phyloP scores from a whole-genome alignment of 1,139 yeast genomes.

The Schwanniomyces etchellsii region DNA sequence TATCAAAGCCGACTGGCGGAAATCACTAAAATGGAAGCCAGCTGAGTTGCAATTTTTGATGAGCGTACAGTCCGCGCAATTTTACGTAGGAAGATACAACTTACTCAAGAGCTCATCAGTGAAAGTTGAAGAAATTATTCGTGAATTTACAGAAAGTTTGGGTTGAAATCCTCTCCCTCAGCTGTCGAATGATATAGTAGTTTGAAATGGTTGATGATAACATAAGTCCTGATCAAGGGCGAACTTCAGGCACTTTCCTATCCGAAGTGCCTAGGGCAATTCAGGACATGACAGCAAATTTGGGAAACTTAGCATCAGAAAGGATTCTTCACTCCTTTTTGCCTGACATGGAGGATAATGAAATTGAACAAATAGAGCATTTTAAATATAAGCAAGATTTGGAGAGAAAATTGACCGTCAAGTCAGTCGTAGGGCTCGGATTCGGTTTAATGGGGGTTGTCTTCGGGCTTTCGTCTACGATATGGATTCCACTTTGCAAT shows the following conservation, averaged over 20 bases:
- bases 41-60: too few species aligned
- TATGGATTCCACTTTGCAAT: conserved; percentile 62
- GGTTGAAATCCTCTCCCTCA: too few species aligned
- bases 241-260: neutral
- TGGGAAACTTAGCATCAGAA: conserved; percentile 15
- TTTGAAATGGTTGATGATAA: too few species aligned
- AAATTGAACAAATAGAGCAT: conserved; percentile 57
- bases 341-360: conserved; percentile 24
- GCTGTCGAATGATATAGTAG: too few species aligned
- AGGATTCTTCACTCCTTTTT: conserved; percentile 11
- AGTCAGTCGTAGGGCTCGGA: conserved; percentile 67
- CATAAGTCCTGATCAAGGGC: too few species aligned
- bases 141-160: too few species aligned
- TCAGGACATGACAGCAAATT: conserved; percentile 1
- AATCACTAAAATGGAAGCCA: too few species aligned
- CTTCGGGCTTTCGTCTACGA: conserved; percentile 64
- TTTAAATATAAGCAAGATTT: conserved; percentile 68
- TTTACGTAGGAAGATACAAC: too few species aligned
- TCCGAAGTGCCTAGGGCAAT: conserved; percentile 2
- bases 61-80: too few species aligned
- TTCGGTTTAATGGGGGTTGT: conserved; percentile 79
- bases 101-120: too few species aligned
- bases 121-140: too few species aligned
- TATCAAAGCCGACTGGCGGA: too few species aligned
- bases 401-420: conserved; percentile 58